Evolutionary conservation across 495 filamentous ascomycete genomes (phyloP).

Genomic region (Articulospora tetracladia): DNA sequence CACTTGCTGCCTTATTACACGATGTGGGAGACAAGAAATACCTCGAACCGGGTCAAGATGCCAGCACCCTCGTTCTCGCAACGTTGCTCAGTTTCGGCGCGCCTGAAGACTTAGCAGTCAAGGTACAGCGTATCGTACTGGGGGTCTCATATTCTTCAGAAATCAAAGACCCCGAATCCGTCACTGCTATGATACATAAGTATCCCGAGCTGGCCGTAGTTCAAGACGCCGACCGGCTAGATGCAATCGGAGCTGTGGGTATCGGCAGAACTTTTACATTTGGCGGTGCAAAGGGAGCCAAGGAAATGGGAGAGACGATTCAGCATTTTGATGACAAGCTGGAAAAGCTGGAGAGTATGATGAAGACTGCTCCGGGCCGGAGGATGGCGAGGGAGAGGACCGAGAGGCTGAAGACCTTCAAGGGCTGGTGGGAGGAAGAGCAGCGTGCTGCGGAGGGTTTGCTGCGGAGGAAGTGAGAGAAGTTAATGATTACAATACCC

Average conservation of each 20-base stretch:
- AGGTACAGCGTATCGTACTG: conserved; percentile 64
- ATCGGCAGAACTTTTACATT: conserved; percentile 77
- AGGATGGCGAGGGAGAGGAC: conserved; percentile 62
- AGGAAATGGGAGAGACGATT: conserved; percentile 57
- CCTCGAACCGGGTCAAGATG: conserved; percentile 44
- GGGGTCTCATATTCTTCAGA: conserved; percentile 80
- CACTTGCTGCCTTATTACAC: conserved; percentile 75
- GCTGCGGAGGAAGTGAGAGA: conserved; percentile 22
- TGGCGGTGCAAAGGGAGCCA: conserved; percentile 47
- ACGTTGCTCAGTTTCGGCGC: conserved; percentile 57
- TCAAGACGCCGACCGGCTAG: conserved; percentile 86
- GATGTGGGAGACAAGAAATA: conserved; percentile 90
- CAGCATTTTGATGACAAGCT: conserved; percentile 81
- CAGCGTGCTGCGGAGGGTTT: conserved; percentile 26
- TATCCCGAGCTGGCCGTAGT: conserved; percentile 79
- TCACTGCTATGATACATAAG: conserved; percentile 38
- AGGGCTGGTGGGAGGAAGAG: conserved; percentile 73
- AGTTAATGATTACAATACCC: not conserved
- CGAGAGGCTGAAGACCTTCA: conserved; percentile 58
- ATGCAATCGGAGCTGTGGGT: conserved; percentile 84
- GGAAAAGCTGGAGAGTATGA: conserved; percentile 66
- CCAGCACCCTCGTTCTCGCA: conserved; percentile 48
- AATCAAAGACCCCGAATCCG: conserved; percentile 46
- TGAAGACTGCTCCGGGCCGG: conserved; percentile 76
- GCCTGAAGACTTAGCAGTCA: conserved; percentile 47